phyloP scores from a whole-genome alignment of 345 rosid genomes.

The Tarenaya hassleriana region DNA sequence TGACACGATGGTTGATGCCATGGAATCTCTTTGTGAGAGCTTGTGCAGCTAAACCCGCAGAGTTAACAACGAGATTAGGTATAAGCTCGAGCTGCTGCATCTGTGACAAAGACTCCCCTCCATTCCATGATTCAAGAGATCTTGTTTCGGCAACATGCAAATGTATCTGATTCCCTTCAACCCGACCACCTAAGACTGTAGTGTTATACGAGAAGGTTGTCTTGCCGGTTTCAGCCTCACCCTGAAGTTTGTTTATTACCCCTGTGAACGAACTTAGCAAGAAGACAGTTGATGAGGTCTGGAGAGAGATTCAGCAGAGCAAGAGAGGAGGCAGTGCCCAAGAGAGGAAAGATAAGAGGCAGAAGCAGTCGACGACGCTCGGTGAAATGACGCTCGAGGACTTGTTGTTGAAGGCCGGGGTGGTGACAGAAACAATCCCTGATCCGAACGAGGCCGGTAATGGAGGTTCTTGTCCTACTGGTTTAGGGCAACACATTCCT shows the following conservation, averaged over 20 bases:
- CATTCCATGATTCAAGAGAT: conserved; percentile 40
- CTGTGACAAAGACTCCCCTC: conserved; percentile 32
- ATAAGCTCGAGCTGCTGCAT: conserved; percentile 54
- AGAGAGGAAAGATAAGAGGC: too few relatives aligned
- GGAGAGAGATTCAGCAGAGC: too few relatives aligned
- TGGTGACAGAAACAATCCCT: conserved; percentile 31
- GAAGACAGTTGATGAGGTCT: too few relatives aligned
- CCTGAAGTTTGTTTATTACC: conserved; percentile 42
- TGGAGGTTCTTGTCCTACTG: conserved; percentile 4
- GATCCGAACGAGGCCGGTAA: conserved; percentile 14
- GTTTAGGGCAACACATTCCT: conserved; percentile 25
- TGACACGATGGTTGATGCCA: conserved; percentile 35
- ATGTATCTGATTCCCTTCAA: conserved; percentile 46
- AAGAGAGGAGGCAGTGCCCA: too few relatives aligned
- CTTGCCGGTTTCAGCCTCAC: conserved; percentile 66
- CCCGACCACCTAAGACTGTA: conserved; percentile 53
- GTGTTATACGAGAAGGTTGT: conserved; percentile 72
- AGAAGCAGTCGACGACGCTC: conserved; percentile 35
- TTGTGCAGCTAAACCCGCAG: conserved; percentile 75
- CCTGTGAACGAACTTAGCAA: too few relatives aligned
- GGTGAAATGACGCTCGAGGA: conserved; percentile 63
- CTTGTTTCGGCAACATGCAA: conserved; percentile 49
- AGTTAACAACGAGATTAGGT: conserved; percentile 69
- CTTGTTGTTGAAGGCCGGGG: conserved; percentile 48
- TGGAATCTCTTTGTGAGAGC: conserved; percentile 58